Percentiles rank a stretch among this genome's conserved stretches.
phyloP scores from a whole-genome alignment of 345 rosid genomes.

The Ricinus communis region DNA sequence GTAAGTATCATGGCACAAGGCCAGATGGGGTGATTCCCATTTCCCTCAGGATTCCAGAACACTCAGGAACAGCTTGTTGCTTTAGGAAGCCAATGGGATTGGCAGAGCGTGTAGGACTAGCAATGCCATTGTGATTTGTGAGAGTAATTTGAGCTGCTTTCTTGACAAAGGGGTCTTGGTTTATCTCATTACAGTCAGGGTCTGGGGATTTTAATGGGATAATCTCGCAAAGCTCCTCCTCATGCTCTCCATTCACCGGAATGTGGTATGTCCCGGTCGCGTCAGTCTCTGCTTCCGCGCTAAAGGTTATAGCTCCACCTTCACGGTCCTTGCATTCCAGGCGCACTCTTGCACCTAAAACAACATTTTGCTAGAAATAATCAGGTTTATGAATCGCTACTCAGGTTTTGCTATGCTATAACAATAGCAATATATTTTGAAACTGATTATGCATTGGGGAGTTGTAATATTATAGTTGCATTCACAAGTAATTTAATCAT shows the following conservation, averaged over 20 bases:
- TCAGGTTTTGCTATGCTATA: too few species aligned
- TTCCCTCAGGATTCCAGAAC: slow-evolving; percentile 1
- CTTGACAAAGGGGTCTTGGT: not conserved
- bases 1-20: not conserved
- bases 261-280: slow-evolving; percentile 21
- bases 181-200: not conserved
- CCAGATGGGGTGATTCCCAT: slow-evolving; percentile 5
- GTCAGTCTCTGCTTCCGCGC: slow-evolving; percentile 24
- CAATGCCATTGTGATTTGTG: slow-evolving; percentile 7
- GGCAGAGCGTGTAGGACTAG: not conserved
- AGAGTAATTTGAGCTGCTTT: slow-evolving; percentile 7
- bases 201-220: not conserved
- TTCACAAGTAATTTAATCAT: not conserved
- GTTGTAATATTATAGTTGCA: too few species aligned
- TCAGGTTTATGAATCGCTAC: too few species aligned
- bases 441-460: too few species aligned
- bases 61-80: not conserved
- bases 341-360: slow-evolving; percentile 28
- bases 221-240: slow-evolving; percentile 36
- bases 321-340: slow-evolving; percentile 32
- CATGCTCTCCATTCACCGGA: slow-evolving; percentile 33
- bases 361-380: not conserved
- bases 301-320: not conserved
- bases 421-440: too few species aligned
- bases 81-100: slow-evolving; percentile 7